Evolutionary conservation across 495 filamentous ascomycete species (phyloP).

Genomic region (Penicillium paradoxum): DNA sequence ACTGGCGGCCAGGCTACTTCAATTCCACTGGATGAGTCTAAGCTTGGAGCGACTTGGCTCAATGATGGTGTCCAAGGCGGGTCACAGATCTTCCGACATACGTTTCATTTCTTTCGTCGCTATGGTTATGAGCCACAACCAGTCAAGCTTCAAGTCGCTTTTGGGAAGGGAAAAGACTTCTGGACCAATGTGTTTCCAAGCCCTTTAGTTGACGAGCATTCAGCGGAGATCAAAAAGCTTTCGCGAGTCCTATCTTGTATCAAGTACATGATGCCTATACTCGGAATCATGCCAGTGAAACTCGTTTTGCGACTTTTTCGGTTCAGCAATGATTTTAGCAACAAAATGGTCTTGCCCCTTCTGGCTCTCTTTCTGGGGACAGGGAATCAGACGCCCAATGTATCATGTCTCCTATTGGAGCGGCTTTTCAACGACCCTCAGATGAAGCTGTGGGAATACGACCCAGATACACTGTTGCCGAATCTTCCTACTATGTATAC

Average conservation of each 20-base stretch:
- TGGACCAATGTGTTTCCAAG: slow-evolving; percentile 82
- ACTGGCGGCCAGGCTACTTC: slow-evolving; percentile 81
- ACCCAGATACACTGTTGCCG: slow-evolving; percentile 59
- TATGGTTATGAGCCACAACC: slow-evolving; percentile 64
- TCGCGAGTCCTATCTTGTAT: slow-evolving; percentile 60
- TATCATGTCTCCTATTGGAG: slow-evolving; percentile 69
- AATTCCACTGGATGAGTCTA: slow-evolving; percentile 62
- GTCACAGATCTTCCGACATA: slow-evolving; percentile 74
- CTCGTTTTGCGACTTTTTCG: slow-evolving; percentile 62
- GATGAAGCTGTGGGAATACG: slow-evolving; percentile 73
- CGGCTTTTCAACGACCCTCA: slow-evolving; percentile 68
- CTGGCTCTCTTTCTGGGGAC: slow-evolving; percentile 77
- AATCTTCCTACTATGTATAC: slow-evolving; percentile 78
- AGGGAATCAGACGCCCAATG: slow-evolving; percentile 74
- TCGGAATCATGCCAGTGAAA: slow-evolving; percentile 71
- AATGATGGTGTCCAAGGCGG: slow-evolving; percentile 86
- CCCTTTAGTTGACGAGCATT: slow-evolving; percentile 56
- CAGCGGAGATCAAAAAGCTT: slow-evolving; percentile 63
- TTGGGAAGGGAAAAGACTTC: slow-evolving; percentile 72
- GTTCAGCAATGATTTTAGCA: slow-evolving; percentile 69
- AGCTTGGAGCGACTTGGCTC: slow-evolving; percentile 68
- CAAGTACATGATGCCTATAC: slow-evolving; percentile 62
- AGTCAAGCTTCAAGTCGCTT: slow-evolving; percentile 74
- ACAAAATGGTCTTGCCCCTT: slow-evolving; percentile 68
- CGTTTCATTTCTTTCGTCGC: slow-evolving; percentile 67